A percentile compares a stretch with the other conserved stretches of the same genome.
These are phyloP conservation scores for Monosporozyma yasuniensis DNA, from an alignment of 805 yeast species.

Conservation along the genomic window DNA sequence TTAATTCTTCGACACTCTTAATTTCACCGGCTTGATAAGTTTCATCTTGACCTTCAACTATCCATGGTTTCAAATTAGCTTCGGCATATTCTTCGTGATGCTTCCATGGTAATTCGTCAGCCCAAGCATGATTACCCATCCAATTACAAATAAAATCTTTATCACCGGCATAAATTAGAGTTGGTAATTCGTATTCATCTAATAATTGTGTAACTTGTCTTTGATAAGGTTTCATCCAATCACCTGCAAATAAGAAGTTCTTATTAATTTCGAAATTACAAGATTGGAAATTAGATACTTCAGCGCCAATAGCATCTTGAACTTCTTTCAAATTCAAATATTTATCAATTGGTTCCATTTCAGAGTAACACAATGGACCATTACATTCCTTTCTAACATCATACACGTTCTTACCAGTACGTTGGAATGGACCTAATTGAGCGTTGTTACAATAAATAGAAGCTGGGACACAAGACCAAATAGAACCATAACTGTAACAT, in stretches of 20 bases:
- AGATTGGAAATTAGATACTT: conserved; percentile 65
- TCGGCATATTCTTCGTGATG: conserved; percentile 45
- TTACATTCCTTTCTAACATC: conserved; percentile 81
- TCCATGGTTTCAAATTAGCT: conserved; percentile 40
- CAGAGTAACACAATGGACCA: conserved; percentile 65
- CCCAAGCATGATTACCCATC: conserved; percentile 90
- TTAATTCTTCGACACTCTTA: conserved; percentile 57
- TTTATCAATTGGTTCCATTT: conserved; percentile 60
- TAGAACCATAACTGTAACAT: conserved; percentile 68
- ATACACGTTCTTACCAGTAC: conserved; percentile 84
- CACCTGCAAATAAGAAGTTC: conserved; percentile 79
- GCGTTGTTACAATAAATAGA: conserved; percentile 80
- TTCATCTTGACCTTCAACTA: conserved; percentile 33
- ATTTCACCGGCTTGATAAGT: conserved; percentile 49
- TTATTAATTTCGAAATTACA: conserved; percentile 74
- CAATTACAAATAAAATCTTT: conserved; percentile 95
- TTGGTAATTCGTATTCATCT: conserved; percentile 60
- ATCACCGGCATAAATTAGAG: conserved; percentile 89
- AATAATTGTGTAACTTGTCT: conserved; percentile 61
- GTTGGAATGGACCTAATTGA: conserved; percentile 71
- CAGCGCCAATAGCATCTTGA: conserved; percentile 79
- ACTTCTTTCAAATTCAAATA: conserved; percentile 74
- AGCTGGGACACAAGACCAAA: conserved; percentile 88
- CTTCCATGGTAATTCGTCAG: conserved; percentile 62
- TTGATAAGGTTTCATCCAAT: conserved; percentile 87